phyloP scores from a whole-genome alignment of 2,329 filamentous ascomycete species.

The Aspergillus sp. region DNA sequence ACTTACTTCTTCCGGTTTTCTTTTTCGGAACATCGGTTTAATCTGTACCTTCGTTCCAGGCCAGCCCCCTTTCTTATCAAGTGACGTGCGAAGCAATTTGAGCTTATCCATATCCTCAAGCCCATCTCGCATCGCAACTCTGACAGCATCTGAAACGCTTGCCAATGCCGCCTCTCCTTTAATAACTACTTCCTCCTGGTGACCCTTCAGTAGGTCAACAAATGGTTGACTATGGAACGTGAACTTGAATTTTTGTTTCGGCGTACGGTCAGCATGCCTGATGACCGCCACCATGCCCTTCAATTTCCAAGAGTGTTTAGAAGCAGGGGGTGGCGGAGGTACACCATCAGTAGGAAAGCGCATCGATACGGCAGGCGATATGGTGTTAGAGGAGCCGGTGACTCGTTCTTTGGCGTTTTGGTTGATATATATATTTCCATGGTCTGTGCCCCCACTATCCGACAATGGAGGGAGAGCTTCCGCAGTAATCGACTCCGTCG shows the following conservation, averaged over 20 bases:
- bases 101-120: conserved; percentile 83
- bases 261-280: conserved; percentile 90
- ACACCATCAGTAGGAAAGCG: conserved; percentile 18
- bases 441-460: conserved; percentile 24
- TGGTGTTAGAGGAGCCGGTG: conserved; percentile 17
- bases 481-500: conserved; percentile 38
- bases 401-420: conserved; percentile 17
- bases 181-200: conserved; percentile 91
- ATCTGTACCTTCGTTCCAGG: conserved; percentile 97
- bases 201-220: conserved; percentile 86
- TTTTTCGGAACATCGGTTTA: conserved; percentile 96
- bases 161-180: conserved; percentile 84
- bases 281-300: conserved; percentile 97
- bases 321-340: conserved; percentile 53
- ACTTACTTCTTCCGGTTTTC: conserved; percentile 57
- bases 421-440: conserved; percentile 8
- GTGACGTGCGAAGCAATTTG: conserved; percentile 73
- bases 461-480: conserved; percentile 29
- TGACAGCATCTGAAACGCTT: conserved; percentile 84
- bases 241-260: conserved; percentile 99
- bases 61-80: conserved; percentile 89
- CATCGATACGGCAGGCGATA: conserved; percentile 20
- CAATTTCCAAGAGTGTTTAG: conserved; percentile 93
- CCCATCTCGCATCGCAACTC: conserved; percentile 67
- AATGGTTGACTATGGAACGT: conserved; percentile 97